Evolutionary conservation across 2,329 filamentous ascomycete genomes (phyloP).

Genomic region (Fusarium sp.): DNA sequence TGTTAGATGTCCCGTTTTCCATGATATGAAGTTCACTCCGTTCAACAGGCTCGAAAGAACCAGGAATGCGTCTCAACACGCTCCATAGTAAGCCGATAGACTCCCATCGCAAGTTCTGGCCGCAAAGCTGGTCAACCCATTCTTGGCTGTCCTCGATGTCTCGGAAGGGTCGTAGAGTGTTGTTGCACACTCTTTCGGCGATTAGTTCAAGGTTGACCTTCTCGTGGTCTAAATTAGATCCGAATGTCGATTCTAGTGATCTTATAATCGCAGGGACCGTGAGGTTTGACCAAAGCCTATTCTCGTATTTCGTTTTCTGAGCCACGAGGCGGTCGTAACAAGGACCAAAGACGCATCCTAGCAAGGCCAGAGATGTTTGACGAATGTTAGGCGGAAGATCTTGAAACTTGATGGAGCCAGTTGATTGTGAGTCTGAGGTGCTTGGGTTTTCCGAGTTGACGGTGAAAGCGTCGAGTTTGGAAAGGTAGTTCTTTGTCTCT

Average conservation of each 20-base stretch:
- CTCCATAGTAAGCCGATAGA: constrained; percentile 7
- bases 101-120: constrained; percentile 6
- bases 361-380: background rate
- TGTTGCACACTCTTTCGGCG: background rate
- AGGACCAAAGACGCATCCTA: background rate
- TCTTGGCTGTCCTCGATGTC: background rate
- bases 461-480: background rate
- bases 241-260: background rate
- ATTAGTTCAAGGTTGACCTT: background rate
- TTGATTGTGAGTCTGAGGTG: background rate
- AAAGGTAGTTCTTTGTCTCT: constrained; percentile 13
- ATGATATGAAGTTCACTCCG: background rate
- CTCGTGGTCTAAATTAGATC: fast-evolving
- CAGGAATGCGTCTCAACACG: background rate
- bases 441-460: background rate
- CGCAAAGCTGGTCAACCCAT: constrained; percentile 13
- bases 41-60: background rate
- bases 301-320: background rate
- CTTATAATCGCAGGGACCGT: constrained; percentile 1
- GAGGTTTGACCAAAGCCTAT: constrained; percentile 11
- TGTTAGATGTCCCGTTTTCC: background rate
- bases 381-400: background rate
- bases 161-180: background rate
- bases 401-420: background rate
- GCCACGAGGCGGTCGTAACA: background rate